Conservation (phyloP, 1,139 yeast species). For the Hansenula sp. region DNA sequence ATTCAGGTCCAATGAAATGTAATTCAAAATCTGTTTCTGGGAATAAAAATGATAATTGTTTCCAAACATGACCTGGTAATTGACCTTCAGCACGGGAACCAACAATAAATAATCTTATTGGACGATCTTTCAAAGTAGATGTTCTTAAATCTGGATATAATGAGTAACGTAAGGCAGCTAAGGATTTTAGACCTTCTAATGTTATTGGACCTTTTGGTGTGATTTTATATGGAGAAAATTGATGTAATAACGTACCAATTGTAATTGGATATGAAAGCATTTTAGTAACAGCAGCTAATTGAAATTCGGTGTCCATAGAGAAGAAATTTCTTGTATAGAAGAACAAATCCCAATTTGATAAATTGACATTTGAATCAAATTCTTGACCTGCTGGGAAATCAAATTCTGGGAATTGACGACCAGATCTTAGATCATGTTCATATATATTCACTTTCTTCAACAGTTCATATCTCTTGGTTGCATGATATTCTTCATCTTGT, state of each 20-base stretch:
- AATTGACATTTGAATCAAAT: conserved; percentile 71
- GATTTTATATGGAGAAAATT: conserved; percentile 77
- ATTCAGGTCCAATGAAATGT: conserved; percentile 93
- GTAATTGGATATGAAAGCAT: conserved; percentile 92
- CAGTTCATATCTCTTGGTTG: conserved; percentile 59
- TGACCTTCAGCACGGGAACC: conserved; percentile 95
- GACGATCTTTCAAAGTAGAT: conserved; percentile 71
- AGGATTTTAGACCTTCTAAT: conserved; percentile 86
- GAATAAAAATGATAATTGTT: conserved; percentile 81
- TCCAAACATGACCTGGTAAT: conserved; percentile 95
- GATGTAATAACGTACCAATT: conserved; percentile 78
- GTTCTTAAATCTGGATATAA: conserved; percentile 69
- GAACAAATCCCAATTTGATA: conserved; percentile 87
- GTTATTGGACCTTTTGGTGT: conserved; percentile 86
- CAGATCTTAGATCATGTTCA: conserved; percentile 93
- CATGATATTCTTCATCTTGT: conserved; percentile 69
- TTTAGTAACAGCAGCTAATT: conserved; percentile 91
- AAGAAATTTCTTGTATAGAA: conserved; percentile 90
- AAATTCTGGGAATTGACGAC: conserved; percentile 91
- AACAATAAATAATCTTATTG: conserved; percentile 81
- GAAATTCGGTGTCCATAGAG: conserved; percentile 96
- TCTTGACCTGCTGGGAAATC: conserved; percentile 85
- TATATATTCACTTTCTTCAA: conserved; percentile 85
- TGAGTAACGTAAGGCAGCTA: conserved; percentile 88
- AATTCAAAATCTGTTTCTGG: conserved; percentile 81